Evolutionary conservation across 192 early-diverging fungal species (phyloP), one percentile per base, ranked within the genome.

Genomic region (Thoreauomyces humboldtii): DNA sequence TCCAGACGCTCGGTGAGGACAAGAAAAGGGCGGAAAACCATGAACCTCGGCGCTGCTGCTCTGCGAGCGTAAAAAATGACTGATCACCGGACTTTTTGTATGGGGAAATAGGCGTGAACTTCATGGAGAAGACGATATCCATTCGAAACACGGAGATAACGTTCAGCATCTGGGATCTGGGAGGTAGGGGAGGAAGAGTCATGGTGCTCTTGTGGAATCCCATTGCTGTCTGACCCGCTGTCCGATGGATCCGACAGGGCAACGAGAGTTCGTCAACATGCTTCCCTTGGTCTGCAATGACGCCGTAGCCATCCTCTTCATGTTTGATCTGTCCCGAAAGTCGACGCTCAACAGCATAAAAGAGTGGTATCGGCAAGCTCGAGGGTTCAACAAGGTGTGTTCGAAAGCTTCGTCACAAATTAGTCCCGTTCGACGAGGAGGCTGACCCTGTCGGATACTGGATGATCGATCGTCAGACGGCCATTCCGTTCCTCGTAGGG

Each of bases 101-200:
- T n/a, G n/a, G n/a, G n/a, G n/a, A n/a, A n/a, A n/a, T 59, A 90
- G 91, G 95, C 58, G 91, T 98, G 38, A 95, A 95, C 65, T 96
- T 96, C 65, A 91, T 95, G 89, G 95, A 98, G 73, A 98, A 98
- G 75, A 95, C 93, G 0, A 87, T 98, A 29, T 81, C 86, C 12
- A 87, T 98, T 55, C 81, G 87, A 54, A 91, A 92, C 61, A 92
- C 91, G 6, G 91, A 91, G 61, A 91, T 98, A 58, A 96, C 93
- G 17, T 98, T 98, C 71, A 94, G 91, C 67, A 94, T 98, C 73
- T 98, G 95, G 95, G 95, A 98, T 76, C 77, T 98, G 56, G 95
- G 95, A 69, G 93, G 90, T 90, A 72, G 11, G 52, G 11, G n/a
- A 21, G 27, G 9, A 52, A n/a, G n/a, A n/a, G n/a, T n/a, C n/a